A percentile compares a stretch with the other conserved stretches of the same genome.
Evolutionary conservation across 441 rosid genomes (phyloP).

Genomic region (Adansonia grandidieri): DNA sequence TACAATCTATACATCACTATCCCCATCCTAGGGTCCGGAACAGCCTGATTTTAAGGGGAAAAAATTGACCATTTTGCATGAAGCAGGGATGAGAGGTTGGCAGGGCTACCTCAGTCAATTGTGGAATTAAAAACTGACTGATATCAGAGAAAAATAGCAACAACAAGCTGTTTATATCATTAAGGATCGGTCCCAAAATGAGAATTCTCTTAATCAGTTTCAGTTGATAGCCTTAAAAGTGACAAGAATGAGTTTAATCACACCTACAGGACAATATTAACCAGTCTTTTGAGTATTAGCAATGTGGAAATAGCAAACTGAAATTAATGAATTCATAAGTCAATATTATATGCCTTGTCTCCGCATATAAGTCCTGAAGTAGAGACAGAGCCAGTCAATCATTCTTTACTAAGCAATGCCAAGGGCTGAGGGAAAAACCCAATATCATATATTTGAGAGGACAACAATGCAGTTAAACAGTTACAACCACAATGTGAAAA

Average conservation of each 20-base stretch:
- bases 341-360: background rate
- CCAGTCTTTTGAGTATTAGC: constrained; percentile 3
- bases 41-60: background rate
- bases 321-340: background rate
- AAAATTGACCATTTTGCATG: background rate
- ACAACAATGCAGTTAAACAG: constrained; percentile 5
- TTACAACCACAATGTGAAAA: constrained; percentile 2
- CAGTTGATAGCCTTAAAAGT: background rate
- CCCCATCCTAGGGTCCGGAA: background rate
- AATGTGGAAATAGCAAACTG: background rate
- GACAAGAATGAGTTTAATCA: background rate
- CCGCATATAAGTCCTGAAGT: background rate
- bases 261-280: constrained; percentile 2
- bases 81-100: background rate
- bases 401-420: constrained; percentile 10
- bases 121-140: background rate
- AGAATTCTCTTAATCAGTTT: constrained; percentile 4
- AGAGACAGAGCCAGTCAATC: background rate
- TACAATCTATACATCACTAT: background rate
- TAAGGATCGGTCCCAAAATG: background rate
- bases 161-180: background rate
- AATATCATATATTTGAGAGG: background rate
- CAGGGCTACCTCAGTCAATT: background rate
- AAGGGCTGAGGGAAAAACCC: background rate
- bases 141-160: background rate